Base-by-base conservation (phyloP, 1,284 basidiomycete species). In the Mixia osmundae region DNA sequence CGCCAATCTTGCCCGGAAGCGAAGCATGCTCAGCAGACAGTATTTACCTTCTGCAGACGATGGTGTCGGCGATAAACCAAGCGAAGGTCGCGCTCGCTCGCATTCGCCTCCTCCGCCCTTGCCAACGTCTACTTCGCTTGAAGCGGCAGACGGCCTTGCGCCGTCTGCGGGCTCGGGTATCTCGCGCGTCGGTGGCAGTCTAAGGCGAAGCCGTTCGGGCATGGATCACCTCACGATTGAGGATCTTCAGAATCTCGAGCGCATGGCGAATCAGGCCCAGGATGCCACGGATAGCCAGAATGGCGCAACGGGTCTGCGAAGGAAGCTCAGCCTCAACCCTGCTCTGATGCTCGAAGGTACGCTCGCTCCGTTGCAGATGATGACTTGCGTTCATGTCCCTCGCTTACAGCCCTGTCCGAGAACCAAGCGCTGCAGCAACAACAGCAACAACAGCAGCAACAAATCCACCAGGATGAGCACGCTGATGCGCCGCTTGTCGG, bases 241-340 rank as follows among this genome's bases (percentile, higher is more conserved):
- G 48, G 89, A 95, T 57, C 62, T 95, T 22, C 87, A 95, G 58
- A 74, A 72, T 56, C 62, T 97, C 42, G 89, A 97, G 56, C 69
- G 77, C 54, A 61, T 95, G 15, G 83, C 85, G 30, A n/a, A n/a
- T n/a, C n/a, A n/a, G n/a, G n/a, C n/a, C n/a, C n/a, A n/a, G n/a
- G n/a, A n/a, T n/a, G n/a, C n/a, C n/a, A n/a, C n/a, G n/a, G n/a
- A n/a, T n/a, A n/a, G n/a, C n/a, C n/a, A n/a, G n/a, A n/a, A n/a
- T n/a, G n/a, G n/a, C n/a, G n/a, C n/a, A n/a, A n/a, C n/a, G n/a
- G n/a, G n/a, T n/a, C n/a, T 97, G 43, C 65, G 82, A 47, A 67
- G 87, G 45, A 89, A 78, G 52, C 61, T 95, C 46, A 89, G 79
- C 54, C 60, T 87, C 51, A 87, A 82, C 53, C 61, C 79, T 25